phyloP scores from a whole-genome alignment of 805 yeast species.

The Sugiyamaella americana region DNA sequence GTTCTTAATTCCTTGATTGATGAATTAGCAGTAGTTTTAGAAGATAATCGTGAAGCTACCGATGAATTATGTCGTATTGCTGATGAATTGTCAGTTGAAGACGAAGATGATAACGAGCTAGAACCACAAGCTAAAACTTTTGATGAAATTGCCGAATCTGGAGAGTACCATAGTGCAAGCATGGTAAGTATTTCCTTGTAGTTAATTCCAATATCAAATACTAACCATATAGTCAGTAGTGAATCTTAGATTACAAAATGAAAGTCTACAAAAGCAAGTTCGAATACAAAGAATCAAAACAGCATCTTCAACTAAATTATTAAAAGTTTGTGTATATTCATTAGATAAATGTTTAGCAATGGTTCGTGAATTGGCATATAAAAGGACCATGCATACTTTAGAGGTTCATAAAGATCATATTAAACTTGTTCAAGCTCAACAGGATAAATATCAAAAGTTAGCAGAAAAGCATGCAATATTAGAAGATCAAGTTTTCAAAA shows the following conservation, averaged over 20 bases:
- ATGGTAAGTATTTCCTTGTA: background rate
- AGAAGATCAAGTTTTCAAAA: slow-evolving; percentile 14
- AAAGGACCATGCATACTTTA: slow-evolving; percentile 17
- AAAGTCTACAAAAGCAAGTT: slow-evolving; percentile 13
- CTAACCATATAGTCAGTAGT: background rate
- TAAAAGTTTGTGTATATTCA: slow-evolving; percentile 13
- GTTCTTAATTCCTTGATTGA: slow-evolving; percentile 23
- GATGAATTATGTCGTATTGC: slow-evolving; percentile 19
- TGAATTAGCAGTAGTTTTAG: slow-evolving; percentile 20
- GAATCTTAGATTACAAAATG: slow-evolving; percentile 14
- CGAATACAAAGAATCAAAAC: slow-evolving; percentile 10
- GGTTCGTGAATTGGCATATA: slow-evolving; percentile 18
- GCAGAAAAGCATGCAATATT: slow-evolving; percentile 16
- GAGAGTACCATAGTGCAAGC: slow-evolving; percentile 6
- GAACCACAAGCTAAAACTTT: background rate
- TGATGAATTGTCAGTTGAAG: slow-evolving; percentile 12
- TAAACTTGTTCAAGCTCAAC: slow-evolving; percentile 16
- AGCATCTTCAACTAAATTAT: slow-evolving; percentile 12
- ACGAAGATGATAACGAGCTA: background rate
- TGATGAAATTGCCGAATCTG: slow-evolving; percentile 11
- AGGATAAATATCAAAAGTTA: slow-evolving; percentile 17
- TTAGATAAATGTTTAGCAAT: slow-evolving; percentile 18
- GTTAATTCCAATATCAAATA: background rate
- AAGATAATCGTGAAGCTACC: slow-evolving; percentile 19
- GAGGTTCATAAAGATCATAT: slow-evolving; percentile 18